Base-by-base conservation (phyloP, 768 basidiomycete genomes). In the Hydnomerulius pinastri region DNA sequence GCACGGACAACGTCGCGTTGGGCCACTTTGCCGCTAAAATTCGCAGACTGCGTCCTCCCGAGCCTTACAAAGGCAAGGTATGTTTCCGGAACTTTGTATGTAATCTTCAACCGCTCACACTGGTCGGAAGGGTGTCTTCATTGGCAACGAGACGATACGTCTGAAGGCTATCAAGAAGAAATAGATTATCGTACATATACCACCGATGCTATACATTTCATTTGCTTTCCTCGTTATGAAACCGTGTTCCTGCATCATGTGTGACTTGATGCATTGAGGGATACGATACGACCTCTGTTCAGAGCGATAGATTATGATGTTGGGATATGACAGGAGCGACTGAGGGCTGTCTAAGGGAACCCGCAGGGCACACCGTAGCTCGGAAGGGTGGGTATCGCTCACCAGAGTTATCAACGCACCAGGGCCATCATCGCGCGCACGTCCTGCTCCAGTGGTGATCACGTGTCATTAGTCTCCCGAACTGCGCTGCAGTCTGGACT, bases 21-120 rank as follows among this genome's bases (percentile, higher is more conserved):
- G 93, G 93, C 2, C 75, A 91, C 56, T 96, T 96, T 65, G 90
- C 93, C 0, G 92, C 95, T 5, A 81, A 84, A 56, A 85, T 98
- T 21, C 77, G 94, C 54, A 79, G 78, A 51, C 87, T 85, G 73
- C 81, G 96, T 60, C 87, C 86, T 59, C 96, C 96, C 18, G 96
- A 99, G 66, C 95, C 94, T 13, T 99, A 98, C 73, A 92, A 98
- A 72, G 96, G 94, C 66, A 98, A 98, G 81, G 94, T 96, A 63
- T 44, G 88, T 71, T 39, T 8, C n/a, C 41, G 3, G 1, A 15
- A 17, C 24, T n/a, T 3, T 20, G 39, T 3, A 18, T 37, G 28
- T 18, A 30, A 27, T 17, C 23, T 27, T 42, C 38, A 30, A 37
- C 18, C 20, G n/a, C 53, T 54, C 32, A 50, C 23, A 37, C 49